phyloP scores from a whole-genome alignment of 2,329 filamentous ascomycete species.

The Sporothrix inflata region DNA sequence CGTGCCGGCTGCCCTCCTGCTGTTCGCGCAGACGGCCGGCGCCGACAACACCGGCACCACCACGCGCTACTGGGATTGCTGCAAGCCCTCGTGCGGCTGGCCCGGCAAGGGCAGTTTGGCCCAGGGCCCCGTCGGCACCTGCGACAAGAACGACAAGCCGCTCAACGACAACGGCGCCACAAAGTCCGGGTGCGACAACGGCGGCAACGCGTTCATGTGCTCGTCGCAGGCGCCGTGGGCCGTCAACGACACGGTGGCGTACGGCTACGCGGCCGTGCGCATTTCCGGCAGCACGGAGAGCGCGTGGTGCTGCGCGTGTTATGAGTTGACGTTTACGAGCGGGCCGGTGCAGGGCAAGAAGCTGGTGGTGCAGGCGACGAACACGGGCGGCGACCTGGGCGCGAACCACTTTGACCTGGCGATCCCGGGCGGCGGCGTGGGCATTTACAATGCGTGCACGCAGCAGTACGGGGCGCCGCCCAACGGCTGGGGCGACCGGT shows the following conservation, averaged over 20 bases:
- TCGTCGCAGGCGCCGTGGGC: slow-evolving; percentile 56
- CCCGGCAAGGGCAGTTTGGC: slow-evolving; percentile 50
- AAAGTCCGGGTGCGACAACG: slow-evolving; percentile 45
- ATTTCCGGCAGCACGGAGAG: slow-evolving; percentile 49
- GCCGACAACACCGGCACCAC: slow-evolving; percentile 31
- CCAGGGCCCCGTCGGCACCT: slow-evolving; percentile 49
- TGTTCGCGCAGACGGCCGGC: slow-evolving; percentile 6
- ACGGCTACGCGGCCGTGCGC: slow-evolving; percentile 58
- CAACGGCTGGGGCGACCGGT: slow-evolving; percentile 59
- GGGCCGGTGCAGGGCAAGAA: slow-evolving; percentile 58
- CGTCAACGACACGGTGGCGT: slow-evolving; percentile 53
- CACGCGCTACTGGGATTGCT: slow-evolving; percentile 60
- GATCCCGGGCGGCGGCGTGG: slow-evolving; percentile 58
- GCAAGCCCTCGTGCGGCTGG: slow-evolving; percentile 66
- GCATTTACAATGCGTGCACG: slow-evolving; percentile 54
- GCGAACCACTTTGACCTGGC: slow-evolving; percentile 60
- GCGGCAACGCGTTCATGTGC: slow-evolving; percentile 58
- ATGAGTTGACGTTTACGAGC: slow-evolving; percentile 63
- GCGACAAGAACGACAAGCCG: slow-evolving; percentile 53
- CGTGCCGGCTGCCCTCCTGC: slow-evolving; percentile 19
- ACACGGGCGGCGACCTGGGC: slow-evolving; percentile 59
- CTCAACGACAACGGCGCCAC: slow-evolving; percentile 47
- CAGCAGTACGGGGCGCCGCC: slow-evolving; percentile 50
- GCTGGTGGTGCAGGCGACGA: slow-evolving; percentile 64
- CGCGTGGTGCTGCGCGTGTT: slow-evolving; percentile 59